Conservation (phyloP, 805 yeast genomes). For the Yarrowia keelungensis region DNA sequence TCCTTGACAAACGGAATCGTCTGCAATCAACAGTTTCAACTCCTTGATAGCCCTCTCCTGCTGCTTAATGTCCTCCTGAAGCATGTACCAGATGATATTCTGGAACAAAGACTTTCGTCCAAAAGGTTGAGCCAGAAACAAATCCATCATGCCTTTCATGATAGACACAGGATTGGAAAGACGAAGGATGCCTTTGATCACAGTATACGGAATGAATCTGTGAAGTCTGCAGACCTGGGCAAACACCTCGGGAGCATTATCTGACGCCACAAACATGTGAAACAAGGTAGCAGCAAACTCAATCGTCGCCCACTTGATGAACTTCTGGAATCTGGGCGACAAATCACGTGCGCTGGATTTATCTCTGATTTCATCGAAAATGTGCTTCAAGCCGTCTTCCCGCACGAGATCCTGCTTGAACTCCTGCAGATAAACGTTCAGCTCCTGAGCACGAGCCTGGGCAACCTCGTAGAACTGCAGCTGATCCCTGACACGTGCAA, state of each 20-base stretch:
- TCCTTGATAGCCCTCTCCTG: constrained; percentile 62
- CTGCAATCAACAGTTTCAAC: constrained; percentile 54
- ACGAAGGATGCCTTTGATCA: constrained; percentile 76
- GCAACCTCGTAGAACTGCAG: constrained; percentile 76
- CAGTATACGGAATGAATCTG: constrained; percentile 75
- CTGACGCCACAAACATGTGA: constrained; percentile 79
- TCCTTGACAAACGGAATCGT: constrained; percentile 37
- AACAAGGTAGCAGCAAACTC: constrained; percentile 86
- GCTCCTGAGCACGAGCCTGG: constrained; percentile 59
- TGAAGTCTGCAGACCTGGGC: constrained; percentile 76
- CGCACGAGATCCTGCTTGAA: constrained; percentile 63
- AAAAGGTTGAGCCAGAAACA: constrained; percentile 81
- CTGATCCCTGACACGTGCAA: constrained; percentile 66
- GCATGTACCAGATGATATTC: constrained; percentile 70
- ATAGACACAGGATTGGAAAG: constrained; percentile 88
- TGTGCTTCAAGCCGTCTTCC: constrained; percentile 61
- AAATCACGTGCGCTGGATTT: constrained; percentile 61
- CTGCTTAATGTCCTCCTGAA: constrained; percentile 75
- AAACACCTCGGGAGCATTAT: constrained; percentile 77
- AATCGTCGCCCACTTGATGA: constrained; percentile 81
- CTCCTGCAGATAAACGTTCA: constrained; percentile 64
- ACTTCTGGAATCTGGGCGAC: constrained; percentile 69
- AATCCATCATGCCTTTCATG: constrained; percentile 77
- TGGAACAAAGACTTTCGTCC: constrained; percentile 75
- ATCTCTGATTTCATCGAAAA: constrained; percentile 71